Conservation (phyloP, 768 basidiomycete species). For the Xanthoconium purpureum region DNA sequence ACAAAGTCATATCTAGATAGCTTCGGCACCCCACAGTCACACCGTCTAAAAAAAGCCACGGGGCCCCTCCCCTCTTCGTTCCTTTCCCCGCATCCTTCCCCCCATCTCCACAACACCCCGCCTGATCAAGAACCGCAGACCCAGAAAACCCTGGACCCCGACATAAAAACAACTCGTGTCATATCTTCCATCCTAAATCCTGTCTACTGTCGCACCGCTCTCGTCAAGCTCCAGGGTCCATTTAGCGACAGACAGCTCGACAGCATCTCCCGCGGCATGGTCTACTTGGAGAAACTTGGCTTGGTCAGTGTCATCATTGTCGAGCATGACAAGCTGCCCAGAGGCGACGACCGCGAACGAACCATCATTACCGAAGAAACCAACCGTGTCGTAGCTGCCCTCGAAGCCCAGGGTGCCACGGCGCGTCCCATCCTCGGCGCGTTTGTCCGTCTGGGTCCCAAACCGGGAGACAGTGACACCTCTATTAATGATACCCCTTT, state of each 20-base stretch:
- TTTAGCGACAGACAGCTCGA: slow-evolving; percentile 92
- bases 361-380: slow-evolving; percentile 69
- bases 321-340: slow-evolving; percentile 75
- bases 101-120: slow-evolving; percentile 6
- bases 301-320: slow-evolving; percentile 94
- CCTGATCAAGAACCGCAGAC: slow-evolving; percentile 7
- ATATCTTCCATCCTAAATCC: slow-evolving; percentile 82
- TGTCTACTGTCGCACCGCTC: slow-evolving; percentile 78
- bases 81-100: slow-evolving; percentile 27
- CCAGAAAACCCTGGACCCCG: slow-evolving; percentile 31
- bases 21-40: slow-evolving; percentile 70
- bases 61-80: slow-evolving; percentile 13
- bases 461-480: slow-evolving; percentile 44
- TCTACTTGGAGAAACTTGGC: slow-evolving; percentile 93
- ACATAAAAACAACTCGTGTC: slow-evolving; percentile 47
- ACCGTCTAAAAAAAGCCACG: slow-evolving; percentile 22
- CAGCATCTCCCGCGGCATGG: slow-evolving; percentile 89
- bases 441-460: slow-evolving; percentile 80
- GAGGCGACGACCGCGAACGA: slow-evolving; percentile 70
- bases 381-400: slow-evolving; percentile 75
- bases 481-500: slow-evolving; percentile 34
- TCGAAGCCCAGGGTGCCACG: slow-evolving; percentile 81
- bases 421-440: slow-evolving; percentile 89
- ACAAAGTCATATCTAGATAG: slow-evolving; percentile 86
- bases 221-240: slow-evolving; percentile 96